These are phyloP conservation scores for Dovyalis caffra DNA, from an alignment of 345 rosid species.

Conservation along the genomic window DNA sequence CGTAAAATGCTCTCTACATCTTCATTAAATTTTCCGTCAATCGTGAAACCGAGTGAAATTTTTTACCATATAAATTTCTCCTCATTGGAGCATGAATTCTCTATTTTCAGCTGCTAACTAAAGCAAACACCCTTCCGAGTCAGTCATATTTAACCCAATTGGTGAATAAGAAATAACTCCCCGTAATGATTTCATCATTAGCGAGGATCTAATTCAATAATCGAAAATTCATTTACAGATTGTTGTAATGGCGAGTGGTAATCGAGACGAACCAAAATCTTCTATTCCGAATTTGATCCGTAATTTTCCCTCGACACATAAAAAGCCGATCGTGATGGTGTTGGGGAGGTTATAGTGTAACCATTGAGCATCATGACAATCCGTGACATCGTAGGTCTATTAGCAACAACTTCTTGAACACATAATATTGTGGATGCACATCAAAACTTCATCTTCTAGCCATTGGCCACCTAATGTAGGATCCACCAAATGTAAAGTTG, in stretches of 20 bases:
- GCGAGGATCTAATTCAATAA: conserved; percentile 12
- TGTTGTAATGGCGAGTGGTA: background rate
- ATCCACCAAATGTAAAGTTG: conserved; percentile 17
- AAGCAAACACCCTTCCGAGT: background rate
- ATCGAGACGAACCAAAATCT: background rate
- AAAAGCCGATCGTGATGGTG: conserved; percentile 8
- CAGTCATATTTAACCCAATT: background rate
- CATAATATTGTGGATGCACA: conserved; percentile 36
- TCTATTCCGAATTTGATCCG: background rate
- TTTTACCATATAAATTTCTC: background rate
- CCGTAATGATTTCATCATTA: background rate
- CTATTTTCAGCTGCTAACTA: background rate
- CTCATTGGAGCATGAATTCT: background rate
- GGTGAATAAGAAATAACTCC: background rate
- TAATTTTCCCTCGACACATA: background rate
- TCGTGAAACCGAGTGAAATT: too few relatives aligned
- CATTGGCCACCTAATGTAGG: conserved; percentile 11
- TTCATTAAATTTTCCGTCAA: background rate
- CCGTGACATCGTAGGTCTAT: conserved; percentile 10
- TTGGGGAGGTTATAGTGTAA: conserved; percentile 2
- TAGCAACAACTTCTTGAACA: conserved; percentile 26
- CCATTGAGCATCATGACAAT: conserved; percentile 9
- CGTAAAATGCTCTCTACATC: background rate
- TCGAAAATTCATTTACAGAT: conserved; percentile 7
- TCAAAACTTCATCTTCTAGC: conserved; percentile 21